Evolutionary conservation across 768 basidiomycete genomes (phyloP).

Genomic region (Lentinula lateritia): DNA sequence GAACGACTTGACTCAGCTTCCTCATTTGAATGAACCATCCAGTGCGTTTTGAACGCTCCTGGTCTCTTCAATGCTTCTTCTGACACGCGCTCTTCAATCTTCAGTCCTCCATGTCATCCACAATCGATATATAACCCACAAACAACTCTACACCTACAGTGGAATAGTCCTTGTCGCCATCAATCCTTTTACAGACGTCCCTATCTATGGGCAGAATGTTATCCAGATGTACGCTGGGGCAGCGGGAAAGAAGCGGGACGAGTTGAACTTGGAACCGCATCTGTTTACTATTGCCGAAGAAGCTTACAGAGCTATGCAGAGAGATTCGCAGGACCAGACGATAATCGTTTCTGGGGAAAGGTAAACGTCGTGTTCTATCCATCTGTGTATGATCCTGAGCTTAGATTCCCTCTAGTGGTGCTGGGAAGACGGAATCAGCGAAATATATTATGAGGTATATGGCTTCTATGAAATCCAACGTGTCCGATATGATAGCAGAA

Average conservation of each 20-base stretch:
- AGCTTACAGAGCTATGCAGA: conserved; percentile 95
- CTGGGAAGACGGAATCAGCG: conserved; percentile 98
- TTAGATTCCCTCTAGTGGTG: conserved; percentile 59
- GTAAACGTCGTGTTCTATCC: conserved; percentile 34
- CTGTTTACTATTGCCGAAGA: conserved; percentile 99
- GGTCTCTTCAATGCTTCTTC: neutral
- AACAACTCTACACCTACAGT: conserved; percentile 97
- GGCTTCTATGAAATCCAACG: conserved; percentile 97
- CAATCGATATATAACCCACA: conserved; percentile 85
- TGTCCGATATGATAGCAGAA: conserved; percentile 56
- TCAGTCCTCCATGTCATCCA: conserved; percentile 93
- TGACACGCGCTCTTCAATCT: neutral
- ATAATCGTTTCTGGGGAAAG: conserved; percentile 99
- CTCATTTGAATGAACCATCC: conserved; percentile 95
- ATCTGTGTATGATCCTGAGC: conserved; percentile 9
- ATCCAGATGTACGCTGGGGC: conserved; percentile 83
- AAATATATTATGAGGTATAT: conserved; percentile 99
- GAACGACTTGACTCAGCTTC: conserved; percentile 95
- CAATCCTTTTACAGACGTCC: conserved; percentile 97
- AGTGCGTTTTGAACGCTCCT: conserved; percentile 43
- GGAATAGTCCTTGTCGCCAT: conserved; percentile 98
- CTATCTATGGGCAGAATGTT: conserved; percentile 93
- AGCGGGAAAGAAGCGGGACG: conserved; percentile 52
- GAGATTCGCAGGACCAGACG: conserved; percentile 90
- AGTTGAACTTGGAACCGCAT: conserved; percentile 79